Percentiles rank a stretch among this genome's conserved stretches.
Evolutionary conservation across 495 filamentous ascomycete species (phyloP).

Genomic region (Pseudoneurospora amorphoporcata): DNA sequence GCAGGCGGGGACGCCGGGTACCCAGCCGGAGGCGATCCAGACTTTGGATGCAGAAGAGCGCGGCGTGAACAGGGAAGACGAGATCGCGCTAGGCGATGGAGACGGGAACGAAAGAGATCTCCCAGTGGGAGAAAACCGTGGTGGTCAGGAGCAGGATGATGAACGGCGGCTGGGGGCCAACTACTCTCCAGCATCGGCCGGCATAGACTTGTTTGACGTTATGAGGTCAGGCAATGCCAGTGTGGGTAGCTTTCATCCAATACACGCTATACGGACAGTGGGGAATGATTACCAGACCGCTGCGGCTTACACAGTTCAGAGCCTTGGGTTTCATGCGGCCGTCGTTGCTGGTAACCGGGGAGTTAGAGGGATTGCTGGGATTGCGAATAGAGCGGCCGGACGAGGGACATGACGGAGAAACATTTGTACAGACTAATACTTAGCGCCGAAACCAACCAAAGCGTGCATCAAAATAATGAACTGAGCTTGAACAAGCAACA

Average conservation of each 20-base stretch:
- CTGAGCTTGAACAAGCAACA: not conserved
- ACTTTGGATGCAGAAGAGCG: constrained; percentile 76
- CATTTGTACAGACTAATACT: not conserved
- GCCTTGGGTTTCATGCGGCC: constrained; percentile 40
- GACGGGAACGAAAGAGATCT: constrained; percentile 43
- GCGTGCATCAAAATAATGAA: not conserved
- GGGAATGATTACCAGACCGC: constrained; percentile 44
- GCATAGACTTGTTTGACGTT: constrained; percentile 39
- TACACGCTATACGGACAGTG: constrained; percentile 54
- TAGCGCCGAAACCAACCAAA: not conserved
- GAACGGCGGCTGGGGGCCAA: constrained; percentile 34
- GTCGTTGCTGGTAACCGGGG: constrained; percentile 31
- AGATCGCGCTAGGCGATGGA: constrained; percentile 23
- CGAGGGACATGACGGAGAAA: not conserved
- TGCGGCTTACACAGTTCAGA: constrained; percentile 40
- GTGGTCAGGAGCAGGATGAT: constrained; percentile 10
- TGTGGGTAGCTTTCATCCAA: constrained; percentile 58
- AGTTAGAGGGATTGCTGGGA: not conserved
- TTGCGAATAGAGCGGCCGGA: not conserved
- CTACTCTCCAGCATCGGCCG: constrained; percentile 34
- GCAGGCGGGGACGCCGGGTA: not conserved
- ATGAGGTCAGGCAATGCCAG: constrained; percentile 60
- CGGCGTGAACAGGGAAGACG: constrained; percentile 49
- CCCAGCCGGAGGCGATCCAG: constrained; percentile 32
- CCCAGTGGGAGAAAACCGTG: constrained; percentile 12